Conservation (phyloP, 768 basidiomycete genomes). For the Punctularia strigosozonata region DNA sequence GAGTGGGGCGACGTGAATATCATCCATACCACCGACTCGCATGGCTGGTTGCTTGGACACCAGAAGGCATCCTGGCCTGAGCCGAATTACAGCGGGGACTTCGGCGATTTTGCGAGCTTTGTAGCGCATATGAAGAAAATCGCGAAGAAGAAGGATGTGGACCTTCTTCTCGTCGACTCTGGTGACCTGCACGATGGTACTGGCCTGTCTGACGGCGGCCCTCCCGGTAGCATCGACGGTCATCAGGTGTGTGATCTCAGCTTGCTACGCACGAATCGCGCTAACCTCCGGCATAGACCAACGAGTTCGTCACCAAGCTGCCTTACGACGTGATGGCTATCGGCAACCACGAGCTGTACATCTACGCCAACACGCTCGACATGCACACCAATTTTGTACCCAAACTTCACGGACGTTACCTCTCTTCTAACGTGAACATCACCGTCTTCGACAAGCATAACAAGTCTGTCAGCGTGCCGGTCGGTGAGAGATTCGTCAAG, state of each 20-base stretch:
- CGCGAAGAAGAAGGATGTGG: slow-evolving; percentile 63
- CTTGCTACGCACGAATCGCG: not conserved
- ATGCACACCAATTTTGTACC: slow-evolving; percentile 65
- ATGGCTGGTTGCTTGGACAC: slow-evolving; percentile 78
- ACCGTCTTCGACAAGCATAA: slow-evolving; percentile 39
- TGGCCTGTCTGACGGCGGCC: slow-evolving; percentile 68
- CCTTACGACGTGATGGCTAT: slow-evolving; percentile 79
- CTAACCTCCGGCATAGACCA: slow-evolving; percentile 33
- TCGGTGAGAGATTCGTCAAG: slow-evolving; percentile 50
- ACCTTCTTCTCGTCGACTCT: slow-evolving; percentile 72
- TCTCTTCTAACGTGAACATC: slow-evolving; percentile 83
- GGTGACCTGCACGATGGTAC: slow-evolving; percentile 78
- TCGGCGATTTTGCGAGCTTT: slow-evolving; percentile 85
- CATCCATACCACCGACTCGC: slow-evolving; percentile 77
- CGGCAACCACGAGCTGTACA: slow-evolving; percentile 86
- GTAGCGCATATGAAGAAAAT: slow-evolving; percentile 70
- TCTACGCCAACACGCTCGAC: slow-evolving; percentile 53
- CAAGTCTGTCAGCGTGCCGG: slow-evolving; percentile 24
- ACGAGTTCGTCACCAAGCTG: slow-evolving; percentile 58
- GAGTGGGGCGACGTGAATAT: slow-evolving; percentile 88
- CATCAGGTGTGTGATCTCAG: slow-evolving; percentile 40
- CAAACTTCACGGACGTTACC: slow-evolving; percentile 56
- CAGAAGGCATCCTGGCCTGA: slow-evolving; percentile 64
- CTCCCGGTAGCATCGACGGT: slow-evolving; percentile 56
- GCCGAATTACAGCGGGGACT: slow-evolving; percentile 55